These are phyloP conservation scores for Macrotyloma uniflorum DNA, from an alignment of 306 rosid genomes.

Conservation along the genomic window DNA sequence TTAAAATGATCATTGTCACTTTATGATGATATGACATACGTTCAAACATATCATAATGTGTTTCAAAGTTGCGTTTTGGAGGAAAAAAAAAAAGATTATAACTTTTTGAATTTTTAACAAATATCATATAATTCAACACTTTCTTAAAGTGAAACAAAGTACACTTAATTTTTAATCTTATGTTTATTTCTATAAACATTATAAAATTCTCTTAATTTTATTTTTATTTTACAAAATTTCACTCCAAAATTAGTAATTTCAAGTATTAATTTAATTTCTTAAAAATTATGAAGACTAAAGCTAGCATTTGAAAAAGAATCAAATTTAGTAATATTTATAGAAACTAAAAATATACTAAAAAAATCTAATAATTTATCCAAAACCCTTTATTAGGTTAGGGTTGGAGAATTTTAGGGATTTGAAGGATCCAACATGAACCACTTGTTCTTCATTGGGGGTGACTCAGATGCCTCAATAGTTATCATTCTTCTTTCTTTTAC, in stretches of 20 bases:
- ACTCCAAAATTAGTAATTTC: not conserved
- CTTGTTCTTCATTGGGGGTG: constrained; percentile 26
- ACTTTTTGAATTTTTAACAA: not conserved
- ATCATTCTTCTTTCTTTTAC: not conserved
- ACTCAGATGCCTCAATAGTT: constrained; percentile 42
- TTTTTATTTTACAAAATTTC: not conserved
- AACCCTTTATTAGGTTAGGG: constrained; percentile 2
- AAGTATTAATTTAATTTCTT: too few relatives aligned
- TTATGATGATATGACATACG: not conserved
- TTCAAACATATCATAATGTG: not conserved
- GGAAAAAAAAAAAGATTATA: not conserved
- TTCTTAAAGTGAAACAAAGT: not conserved
- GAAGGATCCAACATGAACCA: not conserved
- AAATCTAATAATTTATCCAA: not conserved
- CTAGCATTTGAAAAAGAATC: too few relatives aligned
- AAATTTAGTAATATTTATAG: too few relatives aligned
- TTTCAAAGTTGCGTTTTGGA: not conserved
- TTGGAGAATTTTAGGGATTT: constrained; percentile 18
- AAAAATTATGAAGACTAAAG: too few relatives aligned
- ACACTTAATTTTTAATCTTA: not conserved
- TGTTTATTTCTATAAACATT: not conserved
- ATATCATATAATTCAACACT: not conserved
- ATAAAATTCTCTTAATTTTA: not conserved
- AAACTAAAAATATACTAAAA: too few relatives aligned
- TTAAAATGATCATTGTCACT: not conserved